Evolutionary conservation across 2,329 filamentous ascomycete species (phyloP).

Genomic region (Triangularia setosa): DNA sequence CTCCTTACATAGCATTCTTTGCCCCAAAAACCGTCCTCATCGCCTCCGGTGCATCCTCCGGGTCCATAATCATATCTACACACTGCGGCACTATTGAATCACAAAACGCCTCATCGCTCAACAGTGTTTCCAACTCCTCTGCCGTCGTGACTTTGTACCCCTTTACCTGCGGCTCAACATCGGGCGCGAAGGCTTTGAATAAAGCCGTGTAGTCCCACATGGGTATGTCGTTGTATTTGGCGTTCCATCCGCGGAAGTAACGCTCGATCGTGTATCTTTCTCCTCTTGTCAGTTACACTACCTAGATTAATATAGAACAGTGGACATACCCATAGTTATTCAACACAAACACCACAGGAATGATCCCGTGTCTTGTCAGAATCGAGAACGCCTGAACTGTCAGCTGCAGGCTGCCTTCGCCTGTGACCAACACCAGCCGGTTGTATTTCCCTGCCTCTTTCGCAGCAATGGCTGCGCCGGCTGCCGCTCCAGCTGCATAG

Average conservation of each 20-base stretch:
- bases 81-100: slow-evolving; percentile 1
- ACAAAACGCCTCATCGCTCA: slow-evolving; percentile 7
- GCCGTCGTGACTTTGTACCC: slow-evolving; percentile 9
- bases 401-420: slow-evolving; percentile 27
- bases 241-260: slow-evolving; percentile 18
- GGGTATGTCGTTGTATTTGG: slow-evolving; percentile 18
- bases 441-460: slow-evolving; percentile 20
- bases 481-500: slow-evolving; percentile 22
- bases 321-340: slow-evolving; percentile 21
- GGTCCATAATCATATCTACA: slow-evolving; percentile 5
- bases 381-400: slow-evolving; percentile 20
- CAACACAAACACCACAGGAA: slow-evolving; percentile 17
- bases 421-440: slow-evolving; percentile 24
- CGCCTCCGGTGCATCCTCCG: background rate
- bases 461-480: slow-evolving; percentile 22
- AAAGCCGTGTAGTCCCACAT: slow-evolving; percentile 20
- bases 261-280: slow-evolving; percentile 20
- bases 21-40: background rate
- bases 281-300: background rate
- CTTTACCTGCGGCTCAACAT: background rate
- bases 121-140: slow-evolving; percentile 11
- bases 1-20: background rate
- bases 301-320: background rate
- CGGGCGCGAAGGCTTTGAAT: slow-evolving; percentile 12
- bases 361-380: slow-evolving; percentile 15